Conservation (phyloP, 805 yeast species). For the Ogataea trehalophila region DNA sequence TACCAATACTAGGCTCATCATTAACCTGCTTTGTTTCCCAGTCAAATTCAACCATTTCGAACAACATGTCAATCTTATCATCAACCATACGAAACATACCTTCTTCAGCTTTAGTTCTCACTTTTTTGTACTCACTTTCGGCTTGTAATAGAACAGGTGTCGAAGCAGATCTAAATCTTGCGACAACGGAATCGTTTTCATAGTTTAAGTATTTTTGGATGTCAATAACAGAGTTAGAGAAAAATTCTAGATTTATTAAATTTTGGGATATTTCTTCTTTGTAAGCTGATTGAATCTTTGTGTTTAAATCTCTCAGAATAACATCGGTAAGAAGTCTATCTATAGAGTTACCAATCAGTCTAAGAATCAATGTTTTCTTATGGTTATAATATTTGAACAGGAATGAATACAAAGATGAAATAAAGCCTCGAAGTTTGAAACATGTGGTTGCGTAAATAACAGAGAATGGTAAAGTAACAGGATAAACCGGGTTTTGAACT, state of each 20-base stretch:
- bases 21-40: conserved; percentile 58
- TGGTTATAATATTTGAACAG: conserved; percentile 60
- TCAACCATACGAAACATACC: conserved; percentile 81
- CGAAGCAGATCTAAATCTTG: conserved; percentile 26
- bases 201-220: conserved; percentile 42
- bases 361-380: conserved; percentile 54
- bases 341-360: conserved; percentile 54
- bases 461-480: conserved; percentile 78
- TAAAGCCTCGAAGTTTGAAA: conserved; percentile 61
- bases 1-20: conserved; percentile 63
- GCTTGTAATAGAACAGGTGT: conserved; percentile 32
- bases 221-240: conserved; percentile 68
- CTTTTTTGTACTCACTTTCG: conserved; percentile 45
- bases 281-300: conserved; percentile 61
- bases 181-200: conserved; percentile 33
- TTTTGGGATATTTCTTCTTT: conserved; percentile 91
- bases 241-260: conserved; percentile 81
- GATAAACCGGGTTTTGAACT: conserved; percentile 34
- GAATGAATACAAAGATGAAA: conserved; percentile 61
- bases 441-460: conserved; percentile 85
- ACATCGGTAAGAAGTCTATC: conserved; percentile 67
- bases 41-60: conserved; percentile 82
- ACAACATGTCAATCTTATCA: conserved; percentile 67
- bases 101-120: conserved; percentile 70
- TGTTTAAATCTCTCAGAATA: conserved; percentile 58